These are phyloP conservation scores for Parastagonospora nodorum DNA, from an alignment of 2,329 filamentous ascomycete species.

Conservation along the genomic window DNA sequence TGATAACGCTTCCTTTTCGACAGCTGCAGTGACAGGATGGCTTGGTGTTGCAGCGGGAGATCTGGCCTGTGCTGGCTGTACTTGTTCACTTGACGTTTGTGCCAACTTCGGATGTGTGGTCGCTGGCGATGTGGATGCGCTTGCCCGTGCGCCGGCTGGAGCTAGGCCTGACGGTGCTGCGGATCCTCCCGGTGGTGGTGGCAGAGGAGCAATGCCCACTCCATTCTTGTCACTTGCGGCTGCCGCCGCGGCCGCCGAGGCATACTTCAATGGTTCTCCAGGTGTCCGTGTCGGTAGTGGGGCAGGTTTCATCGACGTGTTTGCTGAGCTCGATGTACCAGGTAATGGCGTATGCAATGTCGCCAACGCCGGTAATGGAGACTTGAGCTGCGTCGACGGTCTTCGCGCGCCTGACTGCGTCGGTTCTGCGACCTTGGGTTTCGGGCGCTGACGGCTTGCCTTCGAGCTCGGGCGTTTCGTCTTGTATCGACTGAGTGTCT, in stretches of 20 bases:
- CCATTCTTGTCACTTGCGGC: slow-evolving; percentile 87
- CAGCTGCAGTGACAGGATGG: slow-evolving; percentile 53
- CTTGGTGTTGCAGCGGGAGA: slow-evolving; percentile 56
- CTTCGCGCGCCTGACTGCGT: slow-evolving; percentile 64
- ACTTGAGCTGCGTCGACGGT: slow-evolving; percentile 90
- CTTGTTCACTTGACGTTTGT: slow-evolving; percentile 45
- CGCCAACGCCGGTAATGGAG: slow-evolving; percentile 87
- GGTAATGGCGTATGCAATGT: slow-evolving; percentile 79
- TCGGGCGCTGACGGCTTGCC: slow-evolving; percentile 55
- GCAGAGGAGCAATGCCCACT: slow-evolving; percentile 90
- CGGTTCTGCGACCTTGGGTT: slow-evolving; percentile 66
- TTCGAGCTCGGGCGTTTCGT: slow-evolving; percentile 71
- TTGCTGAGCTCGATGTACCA: slow-evolving; percentile 63
- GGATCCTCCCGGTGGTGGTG: slow-evolving; percentile 75
- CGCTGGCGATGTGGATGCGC: slow-evolving; percentile 62
- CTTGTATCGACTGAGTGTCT: slow-evolving; percentile 89
- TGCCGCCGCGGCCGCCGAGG: slow-evolving; percentile 91
- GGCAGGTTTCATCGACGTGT: slow-evolving; percentile 86
- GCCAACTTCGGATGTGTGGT: slow-evolving; percentile 47
- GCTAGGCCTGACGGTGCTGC: slow-evolving; percentile 48
- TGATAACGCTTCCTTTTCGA: slow-evolving; percentile 49
- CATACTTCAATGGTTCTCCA: slow-evolving; percentile 93
- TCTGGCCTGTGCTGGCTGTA: slow-evolving; percentile 49
- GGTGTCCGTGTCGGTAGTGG: slow-evolving; percentile 81
- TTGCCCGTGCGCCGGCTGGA: slow-evolving; percentile 59